Evolutionary conservation across 1,139 yeast genomes (phyloP).

Genomic region (Pichia sp.): DNA sequence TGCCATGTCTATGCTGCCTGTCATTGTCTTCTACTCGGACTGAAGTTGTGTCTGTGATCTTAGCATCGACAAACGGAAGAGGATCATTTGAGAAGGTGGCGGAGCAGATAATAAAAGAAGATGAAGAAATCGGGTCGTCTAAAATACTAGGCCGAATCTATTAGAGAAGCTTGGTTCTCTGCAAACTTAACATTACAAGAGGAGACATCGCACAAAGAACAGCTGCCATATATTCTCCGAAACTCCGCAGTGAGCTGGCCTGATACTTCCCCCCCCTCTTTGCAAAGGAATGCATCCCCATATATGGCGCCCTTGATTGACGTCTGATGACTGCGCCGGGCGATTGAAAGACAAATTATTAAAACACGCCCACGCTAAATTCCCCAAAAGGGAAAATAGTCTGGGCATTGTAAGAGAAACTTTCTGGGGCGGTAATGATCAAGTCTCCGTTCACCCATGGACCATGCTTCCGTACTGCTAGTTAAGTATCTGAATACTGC

Average conservation of each 20-base stretch:
- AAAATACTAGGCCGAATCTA: neutral
- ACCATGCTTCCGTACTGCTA: no score
- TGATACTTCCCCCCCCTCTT: neutral
- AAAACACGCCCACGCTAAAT: conserved; percentile 2
- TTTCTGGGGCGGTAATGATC: neutral
- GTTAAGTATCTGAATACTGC: no score
- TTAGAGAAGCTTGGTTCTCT: neutral
- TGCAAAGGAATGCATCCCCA: neutral
- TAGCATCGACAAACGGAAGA: neutral
- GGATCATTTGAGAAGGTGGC: neutral
- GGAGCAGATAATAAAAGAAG: neutral
- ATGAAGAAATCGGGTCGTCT: neutral
- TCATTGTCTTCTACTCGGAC: neutral
- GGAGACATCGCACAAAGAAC: neutral
- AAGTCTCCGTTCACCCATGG: neutral
- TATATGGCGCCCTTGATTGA: neutral
- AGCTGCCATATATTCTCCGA: neutral
- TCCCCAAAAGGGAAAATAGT: neutral
- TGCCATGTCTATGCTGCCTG: neutral
- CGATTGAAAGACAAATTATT: neutral
- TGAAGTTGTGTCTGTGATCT: neutral
- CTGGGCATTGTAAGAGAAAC: neutral
- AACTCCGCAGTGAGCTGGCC: neutral
- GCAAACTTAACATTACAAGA: neutral
- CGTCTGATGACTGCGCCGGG: neutral